phyloP scores from a whole-genome alignment of 1,284 basidiomycete species.

The Marasmius fiardii region DNA sequence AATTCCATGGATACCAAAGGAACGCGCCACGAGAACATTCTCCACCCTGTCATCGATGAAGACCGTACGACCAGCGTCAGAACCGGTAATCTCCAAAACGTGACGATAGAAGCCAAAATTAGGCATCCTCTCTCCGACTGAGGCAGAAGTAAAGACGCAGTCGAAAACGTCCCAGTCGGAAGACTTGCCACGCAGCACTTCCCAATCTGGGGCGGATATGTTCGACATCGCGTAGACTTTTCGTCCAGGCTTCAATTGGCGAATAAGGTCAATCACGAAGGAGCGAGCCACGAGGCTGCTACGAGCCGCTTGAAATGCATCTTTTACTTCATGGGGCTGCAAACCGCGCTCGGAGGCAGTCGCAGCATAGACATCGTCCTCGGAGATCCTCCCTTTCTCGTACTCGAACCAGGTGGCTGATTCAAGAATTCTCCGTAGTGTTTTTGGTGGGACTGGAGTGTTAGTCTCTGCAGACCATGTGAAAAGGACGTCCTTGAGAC shows the following conservation, averaged over 20 bases:
- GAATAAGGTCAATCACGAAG: constrained; percentile 43
- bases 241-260: constrained; percentile 40
- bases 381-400: constrained; percentile 45
- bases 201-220: constrained; percentile 53
- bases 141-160: constrained; percentile 46
- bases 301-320: constrained; percentile 43
- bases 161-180: constrained; percentile 56
- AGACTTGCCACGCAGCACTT: constrained; percentile 39
- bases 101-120: constrained; percentile 51
- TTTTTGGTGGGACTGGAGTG: constrained; percentile 41
- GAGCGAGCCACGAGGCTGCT: constrained; percentile 42
- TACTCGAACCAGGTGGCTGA: constrained; percentile 54
- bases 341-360: constrained; percentile 40
- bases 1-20: constrained; percentile 52
- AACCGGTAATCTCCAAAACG: constrained; percentile 39
- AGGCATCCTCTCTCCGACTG: constrained; percentile 50
- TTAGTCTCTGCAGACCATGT: constrained; percentile 49
- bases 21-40: constrained; percentile 54
- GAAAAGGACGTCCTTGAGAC: constrained; percentile 27
- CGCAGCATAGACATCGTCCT: constrained; percentile 44
- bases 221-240: constrained; percentile 58
- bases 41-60: constrained; percentile 62
- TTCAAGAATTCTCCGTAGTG: constrained; percentile 41
- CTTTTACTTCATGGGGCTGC: constrained; percentile 33
- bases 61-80: constrained; percentile 40